Percentiles rank a stretch among this genome's conserved stretches.
phyloP scores from a whole-genome alignment of 257 asterid genomes.

The Paraleonurus japonicus region DNA sequence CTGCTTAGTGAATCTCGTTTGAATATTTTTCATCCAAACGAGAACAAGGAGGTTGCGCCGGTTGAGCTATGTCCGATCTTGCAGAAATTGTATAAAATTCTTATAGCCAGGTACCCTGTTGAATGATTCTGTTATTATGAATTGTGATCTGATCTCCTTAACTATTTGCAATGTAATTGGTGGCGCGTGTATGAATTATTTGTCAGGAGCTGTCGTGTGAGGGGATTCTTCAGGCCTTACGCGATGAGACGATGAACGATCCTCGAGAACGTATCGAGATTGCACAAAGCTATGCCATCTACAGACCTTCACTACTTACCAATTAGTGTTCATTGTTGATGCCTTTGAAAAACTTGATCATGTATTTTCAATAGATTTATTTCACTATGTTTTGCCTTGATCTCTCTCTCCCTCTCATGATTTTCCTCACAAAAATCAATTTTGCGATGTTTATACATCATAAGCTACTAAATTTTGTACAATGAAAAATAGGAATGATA shows the following conservation, averaged over 20 bases:
- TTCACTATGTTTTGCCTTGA: background rate
- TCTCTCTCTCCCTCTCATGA: background rate
- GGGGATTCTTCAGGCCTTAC: slow-evolving; percentile 80
- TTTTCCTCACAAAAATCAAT: background rate
- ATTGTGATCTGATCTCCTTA: background rate
- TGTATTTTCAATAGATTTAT: background rate
- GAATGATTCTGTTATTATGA: background rate
- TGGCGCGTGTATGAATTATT: background rate
- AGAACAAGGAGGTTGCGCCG: slow-evolving; percentile 61
- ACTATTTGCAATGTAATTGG: background rate
- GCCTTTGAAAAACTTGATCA: background rate
- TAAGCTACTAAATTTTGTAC: background rate
- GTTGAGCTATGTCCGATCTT: slow-evolving; percentile 89
- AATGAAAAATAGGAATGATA: no score
- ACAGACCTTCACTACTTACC: slow-evolving; percentile 79
- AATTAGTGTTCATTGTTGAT: background rate
- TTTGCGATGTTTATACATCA: no score
- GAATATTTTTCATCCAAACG: slow-evolving; percentile 57
- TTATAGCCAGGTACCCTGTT: slow-evolving; percentile 44
- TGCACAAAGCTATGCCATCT: slow-evolving; percentile 75
- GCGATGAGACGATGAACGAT: slow-evolving; percentile 87
- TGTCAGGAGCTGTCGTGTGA: slow-evolving; percentile 53
- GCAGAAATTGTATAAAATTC: slow-evolving; percentile 73
- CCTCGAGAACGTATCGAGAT: slow-evolving; percentile 91
- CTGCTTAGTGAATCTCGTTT: slow-evolving; percentile 76